Evolutionary conservation across 371 early-diverging fungal genomes (phyloP), one percentile per base, ranked within the genome.

Genomic region (Saksenaea vasiformis): DNA sequence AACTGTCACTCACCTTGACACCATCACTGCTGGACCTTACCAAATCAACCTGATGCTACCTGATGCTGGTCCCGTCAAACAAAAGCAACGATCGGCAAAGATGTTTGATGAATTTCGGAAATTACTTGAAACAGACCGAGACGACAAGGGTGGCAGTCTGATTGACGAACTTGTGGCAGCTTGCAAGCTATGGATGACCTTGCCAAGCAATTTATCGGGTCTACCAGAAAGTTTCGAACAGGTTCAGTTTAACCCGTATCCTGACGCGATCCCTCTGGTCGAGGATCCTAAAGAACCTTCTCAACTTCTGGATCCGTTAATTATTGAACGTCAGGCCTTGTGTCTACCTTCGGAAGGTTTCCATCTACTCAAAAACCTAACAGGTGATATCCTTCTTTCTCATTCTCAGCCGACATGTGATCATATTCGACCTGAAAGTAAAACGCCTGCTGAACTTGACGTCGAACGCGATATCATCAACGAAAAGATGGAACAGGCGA

Each of bases 401-500:
- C 91, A 91, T 67, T 83, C 89, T 55, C 86, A 87, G 57, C 90
- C 92, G 17, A 86, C 87, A 19, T 93, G 93, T 70, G 76, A 85
- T 55, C 93, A 93, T 67, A 84, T 79, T 1, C 85, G 83, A 58
- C 85, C 89, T 8, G 82, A 85, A 51, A 81, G 85, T 34, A 87
- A 84, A 58, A 79, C 84, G 54, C 91, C 91, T 13, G 76, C 84
- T 0, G 92, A 93, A 67, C 83, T 93, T 17, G 92, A 93, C 41
- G 70, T 83, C 11, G 90, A 90, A 58, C 83, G 87, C 15, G 71
- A 83, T 19, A 86, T 90, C 7, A 85, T 89, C 53, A 91, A 90
- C 65, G 87, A 86, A 43, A 77, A 84, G n/a, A 71, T 82, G 19
- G 70, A 67, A 44, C 66, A 60, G 57, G 82, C 72, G 68, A 78